Evolutionary conservation across 1,284 basidiomycete species (phyloP).

Genomic region (Chalciporus sp.): DNA sequence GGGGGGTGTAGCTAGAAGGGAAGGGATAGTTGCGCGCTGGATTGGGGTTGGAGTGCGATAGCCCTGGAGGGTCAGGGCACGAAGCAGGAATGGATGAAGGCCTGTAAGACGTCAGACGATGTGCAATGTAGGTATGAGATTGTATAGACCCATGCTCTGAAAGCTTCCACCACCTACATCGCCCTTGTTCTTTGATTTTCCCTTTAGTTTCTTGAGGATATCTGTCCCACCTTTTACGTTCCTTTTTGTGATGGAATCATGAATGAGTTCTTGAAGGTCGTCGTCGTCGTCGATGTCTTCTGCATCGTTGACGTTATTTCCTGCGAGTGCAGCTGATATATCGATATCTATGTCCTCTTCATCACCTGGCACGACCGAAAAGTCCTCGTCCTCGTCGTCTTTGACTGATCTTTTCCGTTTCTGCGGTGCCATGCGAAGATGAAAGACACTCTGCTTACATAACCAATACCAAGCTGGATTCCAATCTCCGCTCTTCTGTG

Average conservation of each 20-base stretch:
- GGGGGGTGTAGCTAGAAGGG: slow-evolving; percentile 83
- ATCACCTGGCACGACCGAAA: slow-evolving; percentile 12
- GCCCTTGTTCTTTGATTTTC: slow-evolving; percentile 65
- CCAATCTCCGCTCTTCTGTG: slow-evolving; percentile 5
- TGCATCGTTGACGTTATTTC: slow-evolving; percentile 23
- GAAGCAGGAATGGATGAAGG: slow-evolving; percentile 80
- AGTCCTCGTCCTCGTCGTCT: slow-evolving; percentile 26
- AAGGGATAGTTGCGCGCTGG: slow-evolving; percentile 88
- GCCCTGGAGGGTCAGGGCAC: slow-evolving; percentile 89
- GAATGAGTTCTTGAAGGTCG: slow-evolving; percentile 57
- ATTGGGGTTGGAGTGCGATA: slow-evolving; percentile 97
- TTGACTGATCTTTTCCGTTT: slow-evolving; percentile 40
- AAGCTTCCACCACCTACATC: slow-evolving; percentile 85
- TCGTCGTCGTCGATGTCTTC: slow-evolving; percentile 53
- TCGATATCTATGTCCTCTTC: slow-evolving; percentile 55
- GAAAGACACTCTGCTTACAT: neutral
- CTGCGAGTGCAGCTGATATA: slow-evolving; percentile 49
- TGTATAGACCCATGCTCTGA: slow-evolving; percentile 79
- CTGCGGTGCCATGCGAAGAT: slow-evolving; percentile 29
- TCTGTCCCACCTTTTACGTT: slow-evolving; percentile 72
- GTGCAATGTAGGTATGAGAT: neutral
- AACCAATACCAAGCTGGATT: neutral
- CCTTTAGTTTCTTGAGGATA: slow-evolving; percentile 69
- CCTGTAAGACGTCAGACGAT: slow-evolving; percentile 48
- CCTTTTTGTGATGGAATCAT: slow-evolving; percentile 63